Evolutionary conservation across 2,329 filamentous ascomycete species (phyloP), one percentile per base, ranked within the genome.

Genomic region (Paracamarosporium sp.): DNA sequence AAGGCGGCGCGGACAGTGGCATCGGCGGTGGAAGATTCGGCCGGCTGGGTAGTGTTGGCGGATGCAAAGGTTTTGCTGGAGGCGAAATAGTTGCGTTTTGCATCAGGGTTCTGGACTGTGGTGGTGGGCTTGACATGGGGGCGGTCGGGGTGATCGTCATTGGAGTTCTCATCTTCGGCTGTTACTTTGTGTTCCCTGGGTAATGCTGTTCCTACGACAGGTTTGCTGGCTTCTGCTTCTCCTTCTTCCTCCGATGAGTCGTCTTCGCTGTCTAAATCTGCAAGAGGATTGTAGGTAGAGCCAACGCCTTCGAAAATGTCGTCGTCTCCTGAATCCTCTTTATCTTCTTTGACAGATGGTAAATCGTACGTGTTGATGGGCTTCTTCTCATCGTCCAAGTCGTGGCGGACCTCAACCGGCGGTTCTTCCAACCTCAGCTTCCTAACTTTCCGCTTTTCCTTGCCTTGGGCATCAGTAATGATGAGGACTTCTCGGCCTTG

Each of bases 1-100:
- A 99, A 84, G 0, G 92, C 92, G 3, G 92, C 92, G 62, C 93
- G 83, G 61, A 97, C 89, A 2, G 90, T 86, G 2, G 92, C 90
- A 68, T 97, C 92, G 68, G 89, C 85, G 4, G 83, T 66, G 27
- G 68, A 68, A 13, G 64, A 38, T 17, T 63, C 50, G 4, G 79
- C 77, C 46, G 80, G 79, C 64, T 66, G 79, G 78, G 64, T 79
- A 79, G 54, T 76, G 78, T 41, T 75, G 62, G 30, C 67, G 48
- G 51, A 40, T 28, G 51, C 45, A 6, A 44, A 54, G 5, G 28
- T 48, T 43, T 54, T 62, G 17, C 57, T 33, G 46, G 57, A 61
- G 9, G 62, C 44, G 53, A 70, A 65, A 50, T 69, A 66, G 47
- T 72, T 64, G 41, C 62, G 65, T 63, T 67, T 68, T 2, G 36